phyloP scores from a whole-genome alignment of 1,139 yeast genomes.

The Blastobotrys aristatus region DNA sequence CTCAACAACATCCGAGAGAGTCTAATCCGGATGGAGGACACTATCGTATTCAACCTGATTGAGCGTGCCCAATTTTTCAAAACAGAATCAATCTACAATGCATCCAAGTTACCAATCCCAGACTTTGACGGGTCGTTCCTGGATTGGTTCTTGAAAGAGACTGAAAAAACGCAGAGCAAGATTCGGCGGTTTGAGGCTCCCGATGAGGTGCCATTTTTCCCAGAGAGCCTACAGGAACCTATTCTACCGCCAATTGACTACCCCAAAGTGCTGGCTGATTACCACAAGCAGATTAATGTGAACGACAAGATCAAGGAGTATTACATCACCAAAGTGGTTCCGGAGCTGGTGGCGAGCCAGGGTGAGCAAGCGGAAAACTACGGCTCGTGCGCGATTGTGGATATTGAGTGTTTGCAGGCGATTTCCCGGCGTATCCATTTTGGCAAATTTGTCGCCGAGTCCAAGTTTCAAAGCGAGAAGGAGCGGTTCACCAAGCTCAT shows the following conservation, averaged over 20 bases:
- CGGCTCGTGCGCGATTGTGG: slow-evolving; percentile 82
- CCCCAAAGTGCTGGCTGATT: slow-evolving; percentile 71
- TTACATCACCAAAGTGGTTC: slow-evolving; percentile 69
- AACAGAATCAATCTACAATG: slow-evolving; percentile 68
- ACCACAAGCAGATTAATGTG: slow-evolving; percentile 69
- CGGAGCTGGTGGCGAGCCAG: slow-evolving; percentile 57
- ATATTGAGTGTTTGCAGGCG: slow-evolving; percentile 82
- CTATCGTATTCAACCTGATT: slow-evolving; percentile 85
- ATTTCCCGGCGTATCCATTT: slow-evolving; percentile 92
- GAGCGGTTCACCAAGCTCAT: slow-evolving; percentile 63
- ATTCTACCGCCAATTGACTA: slow-evolving; percentile 75
- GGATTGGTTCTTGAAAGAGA: slow-evolving; percentile 76
- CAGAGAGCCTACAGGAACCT: slow-evolving; percentile 56
- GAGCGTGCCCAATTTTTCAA: slow-evolving; percentile 86
- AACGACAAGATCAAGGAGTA: slow-evolving; percentile 61
- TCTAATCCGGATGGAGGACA: slow-evolving; percentile 90
- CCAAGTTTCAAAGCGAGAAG: slow-evolving; percentile 70
- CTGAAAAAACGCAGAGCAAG: slow-evolving; percentile 72
- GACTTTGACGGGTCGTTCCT: slow-evolving; percentile 75
- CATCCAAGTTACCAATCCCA: slow-evolving; percentile 51
- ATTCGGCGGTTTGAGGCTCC: slow-evolving; percentile 91
- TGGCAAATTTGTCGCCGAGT: slow-evolving; percentile 96
- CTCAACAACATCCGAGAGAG: slow-evolving; percentile 78
- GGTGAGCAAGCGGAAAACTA: slow-evolving; percentile 74
- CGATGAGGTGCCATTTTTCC: slow-evolving; percentile 91